phyloP scores from a whole-genome alignment of 2,329 filamentous ascomycete genomes.

The Sporothrix pseudoabietina region DNA sequence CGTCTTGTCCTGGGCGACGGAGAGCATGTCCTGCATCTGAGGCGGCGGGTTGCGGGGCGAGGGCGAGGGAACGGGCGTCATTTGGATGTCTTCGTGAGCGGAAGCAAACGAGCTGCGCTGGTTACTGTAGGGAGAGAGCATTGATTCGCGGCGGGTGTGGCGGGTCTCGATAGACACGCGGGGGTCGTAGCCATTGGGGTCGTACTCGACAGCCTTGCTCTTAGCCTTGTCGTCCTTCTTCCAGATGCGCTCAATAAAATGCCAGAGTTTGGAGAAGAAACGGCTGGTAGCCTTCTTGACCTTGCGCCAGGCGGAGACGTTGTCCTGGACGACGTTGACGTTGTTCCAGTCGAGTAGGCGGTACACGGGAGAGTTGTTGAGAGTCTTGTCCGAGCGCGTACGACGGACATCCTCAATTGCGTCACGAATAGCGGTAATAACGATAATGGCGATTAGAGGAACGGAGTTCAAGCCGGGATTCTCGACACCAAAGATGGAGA shows the following conservation, averaged over 20 bases:
- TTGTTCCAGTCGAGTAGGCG: conserved; percentile 86
- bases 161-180: conserved; percentile 69
- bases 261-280: conserved; percentile 58
- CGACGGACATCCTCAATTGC: conserved; percentile 93
- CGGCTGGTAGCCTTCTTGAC: conserved; percentile 86
- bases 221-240: conserved; percentile 55
- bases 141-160: conserved; percentile 55
- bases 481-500: conserved; percentile 89
- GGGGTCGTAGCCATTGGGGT: conserved; percentile 55
- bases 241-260: conserved; percentile 51
- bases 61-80: conserved; percentile 92
- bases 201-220: conserved; percentile 49
- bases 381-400: conserved; percentile 85
- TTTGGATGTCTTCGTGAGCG: conserved; percentile 75
- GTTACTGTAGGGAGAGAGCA: conserved; percentile 53
- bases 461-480: conserved; percentile 90
- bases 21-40: conserved; percentile 41
- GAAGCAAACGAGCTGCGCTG: conserved; percentile 54
- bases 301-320: conserved; percentile 80
- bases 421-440: conserved; percentile 89
- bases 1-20: conserved; percentile 44
- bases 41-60: conserved; percentile 52
- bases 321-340: conserved; percentile 87
- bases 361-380: conserved; percentile 96
- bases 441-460: conserved; percentile 88